Evolutionary conservation across 495 filamentous ascomycete species (phyloP), one percentile per base, ranked within the genome.

Genomic region (Penicillium lagena): DNA sequence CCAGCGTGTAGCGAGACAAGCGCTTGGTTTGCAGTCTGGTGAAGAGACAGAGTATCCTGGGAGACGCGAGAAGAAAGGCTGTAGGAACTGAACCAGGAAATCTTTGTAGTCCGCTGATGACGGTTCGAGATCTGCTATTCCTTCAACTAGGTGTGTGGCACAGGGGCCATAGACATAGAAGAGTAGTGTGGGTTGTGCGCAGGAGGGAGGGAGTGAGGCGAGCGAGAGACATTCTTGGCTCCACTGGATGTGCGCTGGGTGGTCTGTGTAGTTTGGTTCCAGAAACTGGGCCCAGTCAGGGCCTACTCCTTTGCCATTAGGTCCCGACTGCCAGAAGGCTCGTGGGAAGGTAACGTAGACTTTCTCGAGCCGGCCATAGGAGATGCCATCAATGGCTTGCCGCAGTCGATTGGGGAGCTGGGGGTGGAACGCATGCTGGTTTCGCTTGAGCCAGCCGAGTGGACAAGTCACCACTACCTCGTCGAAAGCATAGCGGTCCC

Each of bases 281-380:
- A 70, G 67, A 55, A 71, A 71, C 39, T 69, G 66, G 35, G 55
- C 59, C 39, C 66, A 66, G 17, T 59, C 51, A 2, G 62, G 62
- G 15, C 28, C 42, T 29, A 31, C 43, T 12, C 43, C 28, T 15
- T 35, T 49, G 10, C 36, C 34, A 7, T 32, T 46, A 28, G 49
- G 35, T 11, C 37, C 39, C 7, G 37, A 42, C 35, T 79, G 64
- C 81, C 81, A 85, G 58, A 82, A 83, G 2, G 93, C 80, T 7
- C 58, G 66, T 2, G 86, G 83, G 61, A 98, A 98, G 32, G 77
- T 88, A 31, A 96, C 77, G 63, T 95, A 96, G 27, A 91, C 79
- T 67, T 98, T 96, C 63, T 98, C 93, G 1, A 98, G 76, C 38
- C 80, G 79, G 14, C 93, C 93, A 59, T 95, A 96, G 35, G 86